Conservation (phyloP, 371 early-diverging fungal genomes). For the Dichotomocladium elegans region DNA sequence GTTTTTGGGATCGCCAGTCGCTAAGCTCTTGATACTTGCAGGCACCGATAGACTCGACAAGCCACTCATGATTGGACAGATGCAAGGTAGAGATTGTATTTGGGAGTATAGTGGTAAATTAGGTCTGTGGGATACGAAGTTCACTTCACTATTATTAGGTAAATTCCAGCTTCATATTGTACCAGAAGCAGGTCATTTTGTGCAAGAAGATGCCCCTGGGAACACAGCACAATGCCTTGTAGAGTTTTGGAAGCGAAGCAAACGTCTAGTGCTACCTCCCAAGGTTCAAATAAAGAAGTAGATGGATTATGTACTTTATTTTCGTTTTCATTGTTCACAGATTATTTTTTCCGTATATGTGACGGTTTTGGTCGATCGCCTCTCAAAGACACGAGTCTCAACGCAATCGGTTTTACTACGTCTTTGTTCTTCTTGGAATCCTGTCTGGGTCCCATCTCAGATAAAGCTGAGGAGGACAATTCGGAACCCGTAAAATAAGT, state of each 20-base stretch:
- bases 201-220: constrained; percentile 89
- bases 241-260: constrained; percentile 83
- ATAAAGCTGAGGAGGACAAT: background rate
- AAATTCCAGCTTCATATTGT: constrained; percentile 87
- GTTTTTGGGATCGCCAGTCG: constrained; percentile 68
- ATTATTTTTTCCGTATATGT: background rate
- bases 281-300: constrained; percentile 28
- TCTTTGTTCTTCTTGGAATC: background rate
- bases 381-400: background rate
- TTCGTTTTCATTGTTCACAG: background rate
- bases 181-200: constrained; percentile 81
- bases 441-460: background rate
- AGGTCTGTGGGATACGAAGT: background rate
- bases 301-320: no score
- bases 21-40: constrained; percentile 85
- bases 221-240: constrained; percentile 64
- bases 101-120: background rate
- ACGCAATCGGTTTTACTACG: background rate
- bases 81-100: constrained; percentile 95
- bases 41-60: constrained; percentile 89
- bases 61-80: constrained; percentile 89
- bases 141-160: constrained; percentile 21
- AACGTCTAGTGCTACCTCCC: constrained; percentile 62
- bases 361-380: background rate
- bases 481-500: background rate